Base-by-base conservation (phyloP, 2,329 filamentous ascomycete species). In the Didymella segeticola region DNA sequence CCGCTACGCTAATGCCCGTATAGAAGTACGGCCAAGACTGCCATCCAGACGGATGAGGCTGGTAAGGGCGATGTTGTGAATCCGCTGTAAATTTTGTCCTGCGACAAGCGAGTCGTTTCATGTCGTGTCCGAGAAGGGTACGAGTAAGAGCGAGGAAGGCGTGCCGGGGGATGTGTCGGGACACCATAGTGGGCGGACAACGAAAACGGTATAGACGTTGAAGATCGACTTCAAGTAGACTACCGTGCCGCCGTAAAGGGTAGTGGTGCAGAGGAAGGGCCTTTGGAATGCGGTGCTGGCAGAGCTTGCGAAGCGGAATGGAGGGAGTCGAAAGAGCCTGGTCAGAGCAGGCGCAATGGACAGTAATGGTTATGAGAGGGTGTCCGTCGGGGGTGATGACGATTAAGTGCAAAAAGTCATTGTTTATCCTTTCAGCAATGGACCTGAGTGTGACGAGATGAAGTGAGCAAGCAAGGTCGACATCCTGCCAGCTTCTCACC, bases 401-500 rank as follows among this genome's bases (percentile, higher is more conserved):
- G n/a, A n/a, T n/a, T n/a, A n/a, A n/a, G n/a, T n/a, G n/a, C n/a
- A n/a, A n/a, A n/a, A n/a, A n/a, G n/a, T n/a, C n/a, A n/a, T n/a
- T n/a, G n/a, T n/a, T n/a, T n/a, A n/a, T n/a, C n/a, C n/a, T n/a
- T n/a, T n/a, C n/a, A n/a, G n/a, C n/a, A n/a, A n/a, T n/a, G n/a
- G n/a, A n/a, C n/a, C n/a, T n/a, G n/a, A n/a, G n/a, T n/a, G n/a
- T n/a, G n/a, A n/a, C n/a, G n/a, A 17, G 20, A 38, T 38, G 34
- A 15, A 6, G 12, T 38, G 23, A 27, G 37, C 37, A 39, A 39
- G 37, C 23, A 12, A 17, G 23, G 5, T 5, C 4, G 11, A 1
- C 15, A 14, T 27, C 23, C 23, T 39, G 33, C n/a, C 14, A 23
- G 19, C 14, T 2, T 22, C 60, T 69, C 64, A 74, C 46, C 72